Base-by-base conservation (phyloP, 371 early-diverging fungal genomes). In the Mortierella sp. region DNA sequence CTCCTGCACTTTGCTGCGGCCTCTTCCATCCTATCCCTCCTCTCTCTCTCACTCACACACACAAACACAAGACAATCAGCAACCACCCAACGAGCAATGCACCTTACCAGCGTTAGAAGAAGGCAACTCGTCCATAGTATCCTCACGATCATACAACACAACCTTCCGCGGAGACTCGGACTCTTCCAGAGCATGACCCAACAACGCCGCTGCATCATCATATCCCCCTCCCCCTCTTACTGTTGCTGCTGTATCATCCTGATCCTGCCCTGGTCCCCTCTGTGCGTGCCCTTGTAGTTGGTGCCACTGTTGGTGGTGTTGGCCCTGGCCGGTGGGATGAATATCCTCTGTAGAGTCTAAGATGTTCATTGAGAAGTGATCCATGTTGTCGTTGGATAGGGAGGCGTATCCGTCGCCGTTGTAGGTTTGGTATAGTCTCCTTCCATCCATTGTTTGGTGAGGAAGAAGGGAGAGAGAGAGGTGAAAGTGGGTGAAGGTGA, bases 91-190 rank as follows among this genome's bases (percentile, higher is more conserved):
- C 48, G 2, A 46, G 14, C 16, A 11, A 46, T 46, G 1, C 27
- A 11, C 60, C 35, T 65, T 65, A 65, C 65, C 65, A 21, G 41
- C 41, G 38, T 65, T 65, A 21, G 65, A 65, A 65, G 65, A 65
- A 41, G 65, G 65, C 65, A 65, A 10, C 4, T 65, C 65, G 24
- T 65, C 65, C 24, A 65, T 38, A 65, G 41, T 38, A 38, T 65
- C 38, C 65, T 21, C 65, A 2, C 38, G 35, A 38, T 65, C 35
- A 24, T 38, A 65, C 21, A 65, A 21, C 38, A 65, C 65, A 32
- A 65, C 65, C 65, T 38, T 65, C 65, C 65, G 65, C 41, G 35
- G 65, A 65, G 41, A 38, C 35, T 65, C 65, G 10, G 38, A 65
- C 21, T 65, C 65, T 5, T 38, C 65, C 8, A 24, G 65, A 65